Evolutionary conservation across 2,329 filamentous ascomycete species (phyloP), one percentile per base, ranked within the genome.

Genomic region (Lanzia echinophila): DNA sequence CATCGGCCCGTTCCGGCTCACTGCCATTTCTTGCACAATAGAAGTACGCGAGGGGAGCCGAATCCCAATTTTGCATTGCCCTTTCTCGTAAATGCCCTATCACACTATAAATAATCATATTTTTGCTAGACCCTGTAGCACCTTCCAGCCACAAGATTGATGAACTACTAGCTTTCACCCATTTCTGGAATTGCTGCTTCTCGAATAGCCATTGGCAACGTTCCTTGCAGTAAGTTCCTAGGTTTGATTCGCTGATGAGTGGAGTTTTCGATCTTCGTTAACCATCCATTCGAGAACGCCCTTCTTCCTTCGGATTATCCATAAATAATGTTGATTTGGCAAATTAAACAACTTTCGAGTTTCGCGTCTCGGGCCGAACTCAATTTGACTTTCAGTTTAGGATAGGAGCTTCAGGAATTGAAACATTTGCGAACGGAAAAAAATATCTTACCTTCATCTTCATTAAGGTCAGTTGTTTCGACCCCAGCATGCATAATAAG

Each of bases 81-180:
- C 31, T 33, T 19, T 42, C 34, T 39, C 19, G 33, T 1, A 28
- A 44, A 47, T 58, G 31, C 43, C 58, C 54, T 33, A 58, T 60
- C 19, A 57, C 44, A 56, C 39, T 24, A 28, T 22, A 38, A 31
- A 65, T 56, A 22, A 69, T 60, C 51, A 67, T 68, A 56, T 59
- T 70, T 55, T 71, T 69, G 3, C 67, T 63, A 49, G 62, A 68
- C 20, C 67, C 67, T 19, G 61, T 62, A 51, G 66, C 67, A 2
- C 69, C 66, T 59, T 68, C 63, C 7, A 71, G 62, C 67, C 65
- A 70, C 28, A 70, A 54, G 12, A 70, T 65, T 1, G 66, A 67
- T 3, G 64, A 70, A 15, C 50, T 54, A 53, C 64, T 67, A 11
- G 60, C 56, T 28, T 62, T 57, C 42, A 61, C 60, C 67, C 65